A percentile compares a stretch with the other conserved stretches of the same genome.
These are phyloP conservation scores for Xylariaceae sp. DNA, from an alignment of 2,329 filamentous ascomycete genomes.

Conservation along the genomic window DNA sequence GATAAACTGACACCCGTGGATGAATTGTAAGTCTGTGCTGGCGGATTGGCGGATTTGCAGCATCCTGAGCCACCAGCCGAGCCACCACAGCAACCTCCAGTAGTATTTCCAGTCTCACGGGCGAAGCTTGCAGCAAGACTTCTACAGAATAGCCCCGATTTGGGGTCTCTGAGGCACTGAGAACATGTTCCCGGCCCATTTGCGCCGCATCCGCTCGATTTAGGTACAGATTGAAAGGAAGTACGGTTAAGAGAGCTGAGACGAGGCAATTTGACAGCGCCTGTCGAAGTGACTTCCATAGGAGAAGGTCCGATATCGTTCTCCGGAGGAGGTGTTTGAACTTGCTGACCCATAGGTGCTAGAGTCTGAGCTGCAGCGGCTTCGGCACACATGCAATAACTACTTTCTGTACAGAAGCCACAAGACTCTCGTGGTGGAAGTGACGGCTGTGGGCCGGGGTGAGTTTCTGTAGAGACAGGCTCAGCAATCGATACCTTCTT, in stretches of 20 bases:
- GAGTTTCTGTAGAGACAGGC: conserved; percentile 40
- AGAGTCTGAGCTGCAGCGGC: conserved; percentile 48
- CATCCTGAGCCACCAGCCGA: conserved; percentile 65
- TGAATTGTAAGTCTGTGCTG: conserved; percentile 37
- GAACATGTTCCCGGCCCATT: conserved; percentile 80
- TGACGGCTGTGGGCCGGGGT: conserved; percentile 28
- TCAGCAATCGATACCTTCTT: conserved; percentile 47
- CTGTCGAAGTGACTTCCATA: conserved; percentile 65
- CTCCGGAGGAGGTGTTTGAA: conserved; percentile 66
- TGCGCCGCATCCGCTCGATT: conserved; percentile 58
- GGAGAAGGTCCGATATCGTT: conserved; percentile 63
- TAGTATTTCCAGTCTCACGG: conserved; percentile 43
- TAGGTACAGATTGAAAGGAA: conserved; percentile 33
- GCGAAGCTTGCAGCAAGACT: conserved; percentile 73
- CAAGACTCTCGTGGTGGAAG: conserved; percentile 70
- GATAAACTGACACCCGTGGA: conserved; percentile 64
- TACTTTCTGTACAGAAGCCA: conserved; percentile 83
- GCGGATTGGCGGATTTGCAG: conserved; percentile 59
- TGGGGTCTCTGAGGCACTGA: conserved; percentile 78
- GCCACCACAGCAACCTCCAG: conserved; percentile 68
- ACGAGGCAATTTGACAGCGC: conserved; percentile 65
- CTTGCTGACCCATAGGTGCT: conserved; percentile 54
- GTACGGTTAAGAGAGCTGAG: conserved; percentile 43
- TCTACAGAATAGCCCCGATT: conserved; percentile 83
- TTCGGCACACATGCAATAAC: conserved; percentile 83